phyloP scores from a whole-genome alignment of 441 rosid genomes.

The Populus hybrid region DNA sequence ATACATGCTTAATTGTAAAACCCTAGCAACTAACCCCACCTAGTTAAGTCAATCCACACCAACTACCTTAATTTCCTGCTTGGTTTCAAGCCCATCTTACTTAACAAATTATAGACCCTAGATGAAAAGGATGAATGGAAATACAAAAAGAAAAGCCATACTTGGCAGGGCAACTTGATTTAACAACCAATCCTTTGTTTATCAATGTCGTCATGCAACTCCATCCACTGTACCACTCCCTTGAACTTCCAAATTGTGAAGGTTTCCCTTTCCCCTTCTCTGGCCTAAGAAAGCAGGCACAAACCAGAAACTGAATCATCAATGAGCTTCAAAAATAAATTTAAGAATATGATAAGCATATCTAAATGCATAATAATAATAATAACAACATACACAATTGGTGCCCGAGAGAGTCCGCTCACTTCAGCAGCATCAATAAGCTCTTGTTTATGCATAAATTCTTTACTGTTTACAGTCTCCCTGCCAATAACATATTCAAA shows the following conservation, averaged over 20 bases:
- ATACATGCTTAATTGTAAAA: background rate
- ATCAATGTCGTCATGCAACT: slow-evolving; percentile 84
- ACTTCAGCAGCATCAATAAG: slow-evolving; percentile 92
- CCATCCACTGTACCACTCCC: slow-evolving; percentile 95
- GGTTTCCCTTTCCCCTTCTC: slow-evolving; percentile 79
- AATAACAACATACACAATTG: slow-evolving; percentile 49
- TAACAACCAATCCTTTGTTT: slow-evolving; percentile 78
- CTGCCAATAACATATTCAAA: slow-evolving; percentile 31
- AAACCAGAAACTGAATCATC: slow-evolving; percentile 5
- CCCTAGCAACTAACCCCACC: background rate
- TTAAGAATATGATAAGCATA: slow-evolving; percentile 1
- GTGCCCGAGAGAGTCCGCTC: slow-evolving; percentile 79
- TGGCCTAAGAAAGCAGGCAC: slow-evolving; percentile 44
- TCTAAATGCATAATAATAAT: background rate
- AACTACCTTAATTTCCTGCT: background rate
- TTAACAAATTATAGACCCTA: background rate
- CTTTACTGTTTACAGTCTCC: slow-evolving; percentile 57
- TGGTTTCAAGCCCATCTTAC: background rate
- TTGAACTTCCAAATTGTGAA: slow-evolving; percentile 67
- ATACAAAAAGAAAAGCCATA: slow-evolving; percentile 25
- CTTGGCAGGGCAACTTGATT: slow-evolving; percentile 98
- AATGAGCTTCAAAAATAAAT: slow-evolving; percentile 6
- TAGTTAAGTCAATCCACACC: background rate
- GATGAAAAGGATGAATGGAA: background rate
- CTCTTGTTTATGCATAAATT: slow-evolving; percentile 79